Evolutionary conservation across 2,329 filamentous ascomycete species (phyloP), one percentile per base, ranked within the genome.

Genomic region (Monosporascus sp.): DNA sequence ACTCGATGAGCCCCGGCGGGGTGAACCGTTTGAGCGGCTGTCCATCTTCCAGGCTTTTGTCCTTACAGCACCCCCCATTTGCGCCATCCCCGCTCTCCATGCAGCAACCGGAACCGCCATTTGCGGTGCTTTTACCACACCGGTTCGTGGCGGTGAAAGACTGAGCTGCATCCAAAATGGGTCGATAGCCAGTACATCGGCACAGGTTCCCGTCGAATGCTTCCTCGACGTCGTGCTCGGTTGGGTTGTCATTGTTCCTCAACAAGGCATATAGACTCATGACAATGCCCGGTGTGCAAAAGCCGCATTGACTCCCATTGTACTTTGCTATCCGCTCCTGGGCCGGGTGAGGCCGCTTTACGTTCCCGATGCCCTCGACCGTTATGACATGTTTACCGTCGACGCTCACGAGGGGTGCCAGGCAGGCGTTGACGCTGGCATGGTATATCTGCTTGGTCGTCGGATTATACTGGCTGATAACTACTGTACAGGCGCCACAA

Each of bases 311-410:
- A 62, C 90, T 96, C 48, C 94, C 94, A 73, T 96, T 94, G 35
- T 88, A 84, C 71, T 89, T 89, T 18, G 94, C 93, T 63, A 99
- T 88, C 48, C 94, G 82, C 74, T 97, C 91, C 69, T 97, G 94
- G 3, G 87, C 78, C 2, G 93, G 89, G 74, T 99, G 94, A 5
- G 94, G 94, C 43, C 80, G 84, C 69, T 94, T 87, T 28, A 89
- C 86, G 68, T 88, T 89, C 11, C 94, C 94, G 64, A 99, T 97
- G 7, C 94, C 94, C 72, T 99, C 94, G 41, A 99, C 87, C 3
- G 94, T 99, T 67, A 99, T 92, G 65, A 97, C 91, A 80, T 99
- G 94, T 70, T 99, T 99, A 45, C 94, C 94, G 69, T 97, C 94
- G 44, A 97, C 82, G 64, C 91, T 96, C 60, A 91, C 89, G 47